phyloP scores from a whole-genome alignment of 495 filamentous ascomycete genomes.

The Cetradonia linearis region DNA sequence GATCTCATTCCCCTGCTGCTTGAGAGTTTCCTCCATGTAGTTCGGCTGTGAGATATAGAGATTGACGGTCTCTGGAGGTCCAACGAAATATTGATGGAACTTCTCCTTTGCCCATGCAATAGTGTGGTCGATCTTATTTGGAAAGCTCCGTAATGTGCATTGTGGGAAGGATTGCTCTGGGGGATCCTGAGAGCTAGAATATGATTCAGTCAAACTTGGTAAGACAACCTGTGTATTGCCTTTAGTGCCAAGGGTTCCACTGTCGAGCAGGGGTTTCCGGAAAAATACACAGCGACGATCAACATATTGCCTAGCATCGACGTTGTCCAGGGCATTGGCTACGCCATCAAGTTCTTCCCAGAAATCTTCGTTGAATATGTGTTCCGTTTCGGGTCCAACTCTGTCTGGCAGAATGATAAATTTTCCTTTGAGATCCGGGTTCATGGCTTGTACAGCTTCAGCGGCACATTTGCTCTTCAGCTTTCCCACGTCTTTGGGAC shows the following conservation, averaged over 20 bases:
- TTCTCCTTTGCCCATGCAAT: slow-evolving; percentile 96
- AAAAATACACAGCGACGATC: slow-evolving; percentile 98
- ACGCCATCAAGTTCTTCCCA: slow-evolving; percentile 86
- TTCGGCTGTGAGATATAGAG: slow-evolving; percentile 85
- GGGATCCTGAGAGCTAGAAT: slow-evolving; percentile 96
- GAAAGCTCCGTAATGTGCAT: slow-evolving; percentile 96
- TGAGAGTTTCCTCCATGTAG: slow-evolving; percentile 80
- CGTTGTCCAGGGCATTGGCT: slow-evolving; percentile 95
- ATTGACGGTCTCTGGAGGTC: slow-evolving; percentile 89
- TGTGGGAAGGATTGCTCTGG: slow-evolving; percentile 98
- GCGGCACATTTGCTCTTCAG: slow-evolving; percentile 96
- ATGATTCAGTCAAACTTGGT: slow-evolving; percentile 85
- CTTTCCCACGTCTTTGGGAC: slow-evolving; percentile 85
- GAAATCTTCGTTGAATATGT: slow-evolving; percentile 91
- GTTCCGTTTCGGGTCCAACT: slow-evolving; percentile 84
- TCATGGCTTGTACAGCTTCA: slow-evolving; percentile 82
- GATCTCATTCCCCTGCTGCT: slow-evolving; percentile 94
- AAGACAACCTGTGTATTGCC: slow-evolving; percentile 96
- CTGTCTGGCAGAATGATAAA: slow-evolving; percentile 79
- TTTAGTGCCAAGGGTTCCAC: slow-evolving; percentile 94
- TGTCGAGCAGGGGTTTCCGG: slow-evolving; percentile 91
- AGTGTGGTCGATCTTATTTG: slow-evolving; percentile 97
- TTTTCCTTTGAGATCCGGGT: slow-evolving; percentile 78
- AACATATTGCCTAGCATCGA: slow-evolving; percentile 94
- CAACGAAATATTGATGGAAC: slow-evolving; percentile 89